Evolutionary conservation across 352 stramenopile species (phyloP).

Genomic region (Phytopythium kandeliae): DNA sequence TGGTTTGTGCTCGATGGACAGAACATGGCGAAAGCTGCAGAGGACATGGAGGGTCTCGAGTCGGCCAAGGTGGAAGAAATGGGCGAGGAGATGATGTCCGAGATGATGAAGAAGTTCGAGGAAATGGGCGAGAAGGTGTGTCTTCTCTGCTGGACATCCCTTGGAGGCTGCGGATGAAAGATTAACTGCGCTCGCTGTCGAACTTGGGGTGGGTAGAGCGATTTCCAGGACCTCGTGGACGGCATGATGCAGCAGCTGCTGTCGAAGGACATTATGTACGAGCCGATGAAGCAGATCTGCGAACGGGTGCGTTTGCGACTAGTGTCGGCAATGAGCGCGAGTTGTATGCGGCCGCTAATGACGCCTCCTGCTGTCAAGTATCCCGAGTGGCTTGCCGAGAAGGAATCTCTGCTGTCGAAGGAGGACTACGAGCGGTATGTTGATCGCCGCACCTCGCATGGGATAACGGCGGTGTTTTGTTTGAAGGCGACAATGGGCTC

Average conservation of each 20-base stretch:
- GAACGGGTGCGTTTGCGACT: slow-evolving; percentile 78
- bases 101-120: slow-evolving; percentile 97
- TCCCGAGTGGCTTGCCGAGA: slow-evolving; percentile 95
- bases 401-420: slow-evolving; percentile 82
- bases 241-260: slow-evolving; percentile 98
- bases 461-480: not conserved
- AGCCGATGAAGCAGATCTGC: slow-evolving; percentile 95
- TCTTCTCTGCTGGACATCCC: not conserved
- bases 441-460: too few relatives aligned
- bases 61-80: slow-evolving; percentile 83
- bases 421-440: slow-evolving; percentile 89
- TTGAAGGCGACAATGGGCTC: too few relatives aligned
- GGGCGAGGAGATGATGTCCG: slow-evolving; percentile 94
- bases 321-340: too few relatives aligned
- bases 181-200: not conserved
- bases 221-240: slow-evolving; percentile 94
- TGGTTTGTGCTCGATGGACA: slow-evolving; percentile 5
- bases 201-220: slow-evolving; percentile 32
- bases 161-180: not conserved
- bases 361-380: slow-evolving; percentile 54
- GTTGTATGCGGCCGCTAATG: too few relatives aligned
- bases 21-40: slow-evolving; percentile 86
- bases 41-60: slow-evolving; percentile 84
- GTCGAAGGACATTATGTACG: slow-evolving; percentile 98
- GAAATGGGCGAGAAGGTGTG: slow-evolving; percentile 91